Evolutionary conservation across 495 filamentous ascomycete genomes (phyloP), one percentile per base, ranked within the genome.

Genomic region (Penicillium lividum): DNA sequence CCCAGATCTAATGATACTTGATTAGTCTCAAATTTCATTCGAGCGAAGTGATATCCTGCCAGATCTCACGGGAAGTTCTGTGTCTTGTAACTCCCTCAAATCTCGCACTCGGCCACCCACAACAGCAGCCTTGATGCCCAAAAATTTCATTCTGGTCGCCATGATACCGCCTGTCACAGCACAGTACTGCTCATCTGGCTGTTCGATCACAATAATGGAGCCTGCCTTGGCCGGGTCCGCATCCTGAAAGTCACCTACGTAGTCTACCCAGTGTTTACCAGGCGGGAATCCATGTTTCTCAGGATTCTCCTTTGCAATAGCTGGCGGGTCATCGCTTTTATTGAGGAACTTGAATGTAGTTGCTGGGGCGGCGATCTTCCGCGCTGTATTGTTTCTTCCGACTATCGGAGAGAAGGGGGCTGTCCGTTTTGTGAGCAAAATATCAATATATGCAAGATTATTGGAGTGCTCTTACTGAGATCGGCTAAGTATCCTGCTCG

Each of bases 81-180:
- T 73, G 34, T 58, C 74, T 16, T 62, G 66, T 45, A 89, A 60
- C 58, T 86, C 80, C 0, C 57, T 72, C 34, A 89, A 57, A 73
- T 90, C 87, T n/a, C 88, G 73, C 1, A 86, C 80, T 30, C 86
- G 68, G 0, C 88, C 88, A 55, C 79, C 74, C 0, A 88, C 81
- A 18, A 90, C 73, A 4, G 83, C 78, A 11, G 73, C 84, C 52
- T 68, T 70, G 0, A 80, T 79, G 1, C 90, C 80, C 0, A 83
- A 70, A 7, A 69, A 57, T 55, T 81, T 82, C 80, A 89, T 85
- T 27, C 87, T 71, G 11, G 77, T 72, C 2, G 85, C 88, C 77
- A 89, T 86, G 55, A 90, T 87, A 3, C 86, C 87, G 31, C 87
- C 87, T 0, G 88, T 71, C 10, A 87, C 80, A 9, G 87, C 87